Evolutionary conservation across 768 basidiomycete species (phyloP).

Genomic region (Mycena kentingensis): DNA sequence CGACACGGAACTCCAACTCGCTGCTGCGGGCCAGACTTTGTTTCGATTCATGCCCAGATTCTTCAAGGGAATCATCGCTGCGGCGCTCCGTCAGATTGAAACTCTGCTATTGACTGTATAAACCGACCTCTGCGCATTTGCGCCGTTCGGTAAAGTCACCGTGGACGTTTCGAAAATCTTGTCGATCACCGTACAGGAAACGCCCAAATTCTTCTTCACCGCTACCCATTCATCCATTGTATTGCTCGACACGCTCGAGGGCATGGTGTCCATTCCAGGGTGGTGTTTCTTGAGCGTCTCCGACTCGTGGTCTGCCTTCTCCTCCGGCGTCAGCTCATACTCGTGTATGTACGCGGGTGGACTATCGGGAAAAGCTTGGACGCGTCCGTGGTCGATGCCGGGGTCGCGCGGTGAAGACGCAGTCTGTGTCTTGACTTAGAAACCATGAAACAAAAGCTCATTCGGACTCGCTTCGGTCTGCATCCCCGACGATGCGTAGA

Average conservation of each 20-base stretch:
- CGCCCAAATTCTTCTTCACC: conserved; percentile 76
- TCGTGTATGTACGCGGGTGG: conserved; percentile 82
- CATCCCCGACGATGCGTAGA: conserved; percentile 45
- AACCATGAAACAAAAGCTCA: no score
- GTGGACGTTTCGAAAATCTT: conserved; percentile 63
- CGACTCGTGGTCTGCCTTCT: conserved; percentile 52
- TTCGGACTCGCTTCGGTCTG: conserved; percentile 79
- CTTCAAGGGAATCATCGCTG: no score
- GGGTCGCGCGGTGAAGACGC: conserved; percentile 61
- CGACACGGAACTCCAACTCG: no score
- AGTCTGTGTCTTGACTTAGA: conserved; percentile 47
- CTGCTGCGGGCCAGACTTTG: no score
- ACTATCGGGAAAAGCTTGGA: conserved; percentile 48
- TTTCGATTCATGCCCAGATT: no score
- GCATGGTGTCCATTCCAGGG: conserved; percentile 49
- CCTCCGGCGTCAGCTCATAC: conserved; percentile 52
- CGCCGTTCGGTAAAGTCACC: no score
- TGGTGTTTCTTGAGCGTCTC: conserved; percentile 75
- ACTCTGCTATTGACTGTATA: no score
- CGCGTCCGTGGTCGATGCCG: conserved; percentile 37
- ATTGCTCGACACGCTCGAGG: conserved; percentile 66
- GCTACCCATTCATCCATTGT: conserved; percentile 75
- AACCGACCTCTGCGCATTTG: no score
- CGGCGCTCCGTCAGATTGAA: no score
- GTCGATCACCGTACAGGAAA: conserved; percentile 77